Evolutionary conservation across 2,329 filamentous ascomycete genomes (phyloP), one percentile per base, ranked within the genome.

Genomic region (Penicillium verrucosum): DNA sequence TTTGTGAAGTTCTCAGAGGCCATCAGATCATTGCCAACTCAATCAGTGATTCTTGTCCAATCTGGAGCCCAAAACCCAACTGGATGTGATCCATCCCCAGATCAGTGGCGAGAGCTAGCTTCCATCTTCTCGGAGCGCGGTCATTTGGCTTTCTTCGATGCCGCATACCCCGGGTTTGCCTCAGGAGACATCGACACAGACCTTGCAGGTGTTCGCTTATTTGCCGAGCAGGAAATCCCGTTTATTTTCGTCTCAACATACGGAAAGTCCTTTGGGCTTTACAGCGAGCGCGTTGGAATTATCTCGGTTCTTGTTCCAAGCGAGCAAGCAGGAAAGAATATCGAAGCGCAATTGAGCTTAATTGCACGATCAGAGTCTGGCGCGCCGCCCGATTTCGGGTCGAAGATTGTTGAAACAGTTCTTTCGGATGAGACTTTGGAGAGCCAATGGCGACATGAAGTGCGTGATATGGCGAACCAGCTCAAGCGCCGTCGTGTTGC

Each of bases 11-110:
- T 60, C 36, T 30, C 51, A 21, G 41, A 38, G 1, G 42, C 54
- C 14, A 25, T 61, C 14, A 47, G 23, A 29, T 32, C 41, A 0
- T 29, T 61, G 9, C 60, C 60, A 32, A 41, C 54, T 48, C 57
- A 60, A 23, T 61, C 60, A 16, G 60, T 61, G 4, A 14, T 61
- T 23, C 60, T 61, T 27, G 29, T 61, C 6, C 60, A 61, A 18
- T 58, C 60, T 1, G 44, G 44, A 21, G 60, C 60, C 10, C 60
- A 61, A n/a, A 61, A 61, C 12, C 60, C 60, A 25, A 61, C 60
- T 23, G 60, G 60, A 32, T 44, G 54, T 40, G 60, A 61, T 32
- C 60, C 60, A 5, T 48, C 60, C 3, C 51, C n/a, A 8, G 51
- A 58, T 3, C 60, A 61, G 16, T 61, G 60, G 60, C 36, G 10